A percentile compares a stretch with the other conserved stretches of the same genome.
These are phyloP conservation scores for Cladosporium sp. DNA, from an alignment of 2,329 filamentous ascomycete genomes.

Conservation along the genomic window DNA sequence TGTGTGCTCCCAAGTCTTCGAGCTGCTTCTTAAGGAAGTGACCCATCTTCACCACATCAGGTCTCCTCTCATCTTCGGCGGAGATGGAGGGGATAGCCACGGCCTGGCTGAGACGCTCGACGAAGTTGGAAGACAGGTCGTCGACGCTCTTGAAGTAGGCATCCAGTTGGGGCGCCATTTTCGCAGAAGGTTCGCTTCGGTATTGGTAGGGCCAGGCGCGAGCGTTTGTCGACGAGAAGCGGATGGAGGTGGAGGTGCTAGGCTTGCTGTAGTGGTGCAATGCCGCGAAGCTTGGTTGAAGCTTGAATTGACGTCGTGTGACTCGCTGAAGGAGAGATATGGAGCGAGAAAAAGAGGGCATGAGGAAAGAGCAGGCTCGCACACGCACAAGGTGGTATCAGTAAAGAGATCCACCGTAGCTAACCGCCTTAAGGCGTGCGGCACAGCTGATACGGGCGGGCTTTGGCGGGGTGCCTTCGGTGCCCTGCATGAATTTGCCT, in stretches of 20 bases:
- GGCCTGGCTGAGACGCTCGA: slow-evolving; percentile 81
- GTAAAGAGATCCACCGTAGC: background rate
- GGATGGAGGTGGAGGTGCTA: background rate
- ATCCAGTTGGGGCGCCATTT: slow-evolving; percentile 85
- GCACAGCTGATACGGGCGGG: background rate
- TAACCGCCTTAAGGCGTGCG: background rate
- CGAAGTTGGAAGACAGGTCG: slow-evolving; percentile 69
- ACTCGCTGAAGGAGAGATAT: background rate
- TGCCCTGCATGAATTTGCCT: too few species aligned
- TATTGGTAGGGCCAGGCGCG: slow-evolving; percentile 43
- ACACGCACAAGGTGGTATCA: background rate
- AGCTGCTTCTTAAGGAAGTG: slow-evolving; percentile 83
- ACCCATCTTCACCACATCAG: slow-evolving; percentile 94
- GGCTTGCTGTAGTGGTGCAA: background rate
- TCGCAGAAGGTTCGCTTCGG: slow-evolving; percentile 30
- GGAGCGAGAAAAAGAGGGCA: background rate
- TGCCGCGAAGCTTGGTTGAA: background rate
- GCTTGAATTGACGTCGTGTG: background rate
- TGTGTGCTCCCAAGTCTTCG: slow-evolving; percentile 72
- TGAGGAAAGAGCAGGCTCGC: background rate
- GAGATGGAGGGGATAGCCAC: slow-evolving; percentile 96
- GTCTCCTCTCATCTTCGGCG: slow-evolving; percentile 78
- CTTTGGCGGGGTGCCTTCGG: too few species aligned
- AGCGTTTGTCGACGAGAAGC: slow-evolving; percentile 3
- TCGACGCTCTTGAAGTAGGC: slow-evolving; percentile 92